Evolutionary conservation across 2,329 filamentous ascomycete species (phyloP).

Genomic region (Coleophoma cylindrospora): DNA sequence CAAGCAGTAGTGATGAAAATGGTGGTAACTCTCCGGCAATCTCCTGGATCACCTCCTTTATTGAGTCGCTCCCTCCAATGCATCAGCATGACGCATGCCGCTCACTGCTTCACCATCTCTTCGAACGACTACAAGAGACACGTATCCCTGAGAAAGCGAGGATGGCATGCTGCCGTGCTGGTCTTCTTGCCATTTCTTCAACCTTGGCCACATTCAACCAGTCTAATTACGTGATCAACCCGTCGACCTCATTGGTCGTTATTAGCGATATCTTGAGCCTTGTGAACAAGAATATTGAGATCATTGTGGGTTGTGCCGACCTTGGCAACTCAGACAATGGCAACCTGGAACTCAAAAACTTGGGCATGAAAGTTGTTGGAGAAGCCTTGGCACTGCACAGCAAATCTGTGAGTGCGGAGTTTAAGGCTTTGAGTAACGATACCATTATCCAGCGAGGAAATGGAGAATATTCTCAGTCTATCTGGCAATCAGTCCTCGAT

Average conservation of each 20-base stretch:
- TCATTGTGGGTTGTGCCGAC: slow-evolving; percentile 51
- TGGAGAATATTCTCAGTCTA: slow-evolving; percentile 63
- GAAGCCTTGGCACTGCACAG: slow-evolving; percentile 67
- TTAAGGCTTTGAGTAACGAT: slow-evolving; percentile 56
- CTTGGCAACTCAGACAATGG: slow-evolving; percentile 35
- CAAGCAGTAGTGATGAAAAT: slow-evolving; percentile 48
- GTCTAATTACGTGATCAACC: slow-evolving; percentile 40
- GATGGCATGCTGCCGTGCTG: slow-evolving; percentile 58
- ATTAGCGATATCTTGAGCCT: slow-evolving; percentile 62
- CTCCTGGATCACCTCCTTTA: slow-evolving; percentile 73
- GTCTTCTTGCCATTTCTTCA: slow-evolving; percentile 53
- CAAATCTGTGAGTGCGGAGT: slow-evolving; percentile 64
- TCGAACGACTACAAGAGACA: slow-evolving; percentile 57
- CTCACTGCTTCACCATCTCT: slow-evolving; percentile 69
- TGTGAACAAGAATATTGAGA: slow-evolving; percentile 54
- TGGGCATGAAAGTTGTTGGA: slow-evolving; percentile 61
- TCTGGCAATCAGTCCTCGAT: slow-evolving; percentile 74
- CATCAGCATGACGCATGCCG: slow-evolving; percentile 78
- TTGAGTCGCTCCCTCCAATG: slow-evolving; percentile 69
- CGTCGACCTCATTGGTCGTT: slow-evolving; percentile 52
- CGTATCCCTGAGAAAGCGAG: slow-evolving; percentile 51
- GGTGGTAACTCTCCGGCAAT: slow-evolving; percentile 57
- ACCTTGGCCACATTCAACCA: slow-evolving; percentile 53
- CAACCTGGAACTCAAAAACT: slow-evolving; percentile 45
- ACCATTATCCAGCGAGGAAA: slow-evolving; percentile 61